Evolutionary conservation across 345 rosid genomes (phyloP).

Genomic region (Aquilaria malaccensis): DNA sequence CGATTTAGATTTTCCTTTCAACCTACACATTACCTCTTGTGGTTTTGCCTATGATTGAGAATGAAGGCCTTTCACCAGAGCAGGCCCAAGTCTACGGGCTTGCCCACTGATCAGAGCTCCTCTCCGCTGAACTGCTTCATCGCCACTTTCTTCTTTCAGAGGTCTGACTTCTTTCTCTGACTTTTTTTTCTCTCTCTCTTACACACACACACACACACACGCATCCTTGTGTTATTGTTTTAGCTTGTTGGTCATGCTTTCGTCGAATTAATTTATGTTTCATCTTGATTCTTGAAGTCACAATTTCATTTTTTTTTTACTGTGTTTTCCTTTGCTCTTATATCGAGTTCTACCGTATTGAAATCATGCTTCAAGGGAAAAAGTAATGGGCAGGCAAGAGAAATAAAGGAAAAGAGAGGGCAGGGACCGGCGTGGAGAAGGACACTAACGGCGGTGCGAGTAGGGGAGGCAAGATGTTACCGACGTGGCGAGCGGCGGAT

Average conservation of each 20-base stretch:
- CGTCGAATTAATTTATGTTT: slow-evolving; percentile 12
- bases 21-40: slow-evolving; percentile 2
- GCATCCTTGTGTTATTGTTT: background rate
- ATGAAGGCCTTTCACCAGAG: slow-evolving; percentile 45
- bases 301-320: background rate
- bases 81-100: slow-evolving; percentile 23
- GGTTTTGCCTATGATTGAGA: slow-evolving; percentile 18
- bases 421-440: too few species aligned
- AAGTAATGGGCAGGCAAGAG: too few species aligned
- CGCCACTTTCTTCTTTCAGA: slow-evolving; percentile 19
- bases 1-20: slow-evolving; percentile 25
- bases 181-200: background rate
- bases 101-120: slow-evolving; percentile 25
- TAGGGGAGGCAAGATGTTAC: too few species aligned
- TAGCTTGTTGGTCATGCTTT: background rate
- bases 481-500: too few species aligned
- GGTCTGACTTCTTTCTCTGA: slow-evolving; percentile 21
- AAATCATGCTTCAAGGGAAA: too few species aligned
- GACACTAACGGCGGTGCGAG: too few species aligned
- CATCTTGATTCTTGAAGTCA: slow-evolving; percentile 13
- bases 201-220: too few species aligned
- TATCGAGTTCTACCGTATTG: background rate
- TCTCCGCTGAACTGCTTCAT: slow-evolving; percentile 19
- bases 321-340: background rate
- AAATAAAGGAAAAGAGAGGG: too few species aligned